Evolutionary conservation across 108 stramenopile species (phyloP), one percentile per base, ranked within the genome.

Genomic region (Nannochloropsis granulata): DNA sequence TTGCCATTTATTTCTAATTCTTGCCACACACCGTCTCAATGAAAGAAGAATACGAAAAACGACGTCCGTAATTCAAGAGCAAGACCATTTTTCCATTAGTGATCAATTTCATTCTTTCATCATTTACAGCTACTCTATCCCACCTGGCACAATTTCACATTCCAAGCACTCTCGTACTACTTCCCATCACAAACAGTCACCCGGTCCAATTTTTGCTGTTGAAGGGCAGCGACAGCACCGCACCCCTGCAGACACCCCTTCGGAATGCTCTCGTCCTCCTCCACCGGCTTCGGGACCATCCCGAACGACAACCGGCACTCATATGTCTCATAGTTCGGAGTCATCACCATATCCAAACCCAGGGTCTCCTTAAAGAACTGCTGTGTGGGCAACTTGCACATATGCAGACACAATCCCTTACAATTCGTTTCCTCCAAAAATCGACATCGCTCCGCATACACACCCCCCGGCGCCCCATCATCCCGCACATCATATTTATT

Each of bases 291-390:
- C 11, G 88, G 81, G 0, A n/a, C 24, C 71, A 88, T 43, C 8
- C 88, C 88, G 21, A 88, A 84, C 24, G 45, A 44, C 56, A 88
- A 84, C 81, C 84, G 88, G 45, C 90, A 90, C 85, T 90, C 90
- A 43, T 89, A 89, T 24, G 90, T 90, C 13, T 90, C 90, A 44
- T 87, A 90, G 83, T 90, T 85, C 3, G 90, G 90, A 80, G 83
- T 46, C 85, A 90, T 89, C 0, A 89, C 78, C 89, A 90, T 85
- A 23, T 84, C 25, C 86, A 90, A 12, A 12, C 90, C 90, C 43
- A 90, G 86, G 12, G 90, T 90, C 42, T 90, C 88, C 78, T 84
- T 24, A 82, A 90, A 90, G 16, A 89, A 90, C 13, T 87, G 83
- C 86, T 82, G 80, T 23, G 82, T 79, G 19, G 81, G 85, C 21